phyloP scores from a whole-genome alignment of 1,284 basidiomycete species.

The Mycosarcoma maydis region DNA sequence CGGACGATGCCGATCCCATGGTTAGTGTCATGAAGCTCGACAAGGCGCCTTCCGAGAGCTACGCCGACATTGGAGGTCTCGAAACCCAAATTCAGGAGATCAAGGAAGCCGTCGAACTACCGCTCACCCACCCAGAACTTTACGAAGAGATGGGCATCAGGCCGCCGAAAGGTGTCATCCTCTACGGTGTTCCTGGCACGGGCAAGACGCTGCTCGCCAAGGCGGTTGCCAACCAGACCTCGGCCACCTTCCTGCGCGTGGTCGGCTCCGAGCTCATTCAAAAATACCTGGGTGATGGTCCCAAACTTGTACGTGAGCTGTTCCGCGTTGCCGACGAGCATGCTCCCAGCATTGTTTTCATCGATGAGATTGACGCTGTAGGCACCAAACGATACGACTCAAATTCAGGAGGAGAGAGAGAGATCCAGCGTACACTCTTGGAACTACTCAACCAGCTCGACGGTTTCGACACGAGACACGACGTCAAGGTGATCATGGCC shows the following conservation, averaged over 20 bases:
- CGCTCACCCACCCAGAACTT: slow-evolving; percentile 95
- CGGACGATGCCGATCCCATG: slow-evolving; percentile 96
- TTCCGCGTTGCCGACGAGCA: slow-evolving; percentile 69
- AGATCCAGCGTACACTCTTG: slow-evolving; percentile 69
- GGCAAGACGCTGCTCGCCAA: slow-evolving; percentile 98
- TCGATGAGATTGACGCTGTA: slow-evolving; percentile 70
- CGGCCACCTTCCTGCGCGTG: slow-evolving; percentile 95
- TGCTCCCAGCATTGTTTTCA: slow-evolving; percentile 69
- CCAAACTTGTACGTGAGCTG: slow-evolving; percentile 69
- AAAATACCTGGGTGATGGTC: slow-evolving; percentile 95
- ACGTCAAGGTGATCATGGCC: slow-evolving; percentile 89
- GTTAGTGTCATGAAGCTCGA: slow-evolving; percentile 96
- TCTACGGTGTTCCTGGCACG: slow-evolving; percentile 98
- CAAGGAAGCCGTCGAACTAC: slow-evolving; percentile 98
- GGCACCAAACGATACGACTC: slow-evolving; percentile 70
- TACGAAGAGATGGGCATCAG: slow-evolving; percentile 99
- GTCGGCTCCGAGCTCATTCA: slow-evolving; percentile 98
- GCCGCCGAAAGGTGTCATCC: slow-evolving; percentile 97
- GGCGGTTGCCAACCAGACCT: slow-evolving; percentile 98
- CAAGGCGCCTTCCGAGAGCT: slow-evolving; percentile 97
- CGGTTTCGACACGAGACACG: slow-evolving; percentile 97
- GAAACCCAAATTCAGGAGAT: slow-evolving; percentile 98
- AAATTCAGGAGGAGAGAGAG: slow-evolving; percentile 69
- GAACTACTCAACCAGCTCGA: slow-evolving; percentile 79
- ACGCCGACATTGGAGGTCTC: slow-evolving; percentile 96